Evolutionary conservation across 31 red algal genomes (phyloP).

Genomic region (Porphyra umbilicalis): DNA sequence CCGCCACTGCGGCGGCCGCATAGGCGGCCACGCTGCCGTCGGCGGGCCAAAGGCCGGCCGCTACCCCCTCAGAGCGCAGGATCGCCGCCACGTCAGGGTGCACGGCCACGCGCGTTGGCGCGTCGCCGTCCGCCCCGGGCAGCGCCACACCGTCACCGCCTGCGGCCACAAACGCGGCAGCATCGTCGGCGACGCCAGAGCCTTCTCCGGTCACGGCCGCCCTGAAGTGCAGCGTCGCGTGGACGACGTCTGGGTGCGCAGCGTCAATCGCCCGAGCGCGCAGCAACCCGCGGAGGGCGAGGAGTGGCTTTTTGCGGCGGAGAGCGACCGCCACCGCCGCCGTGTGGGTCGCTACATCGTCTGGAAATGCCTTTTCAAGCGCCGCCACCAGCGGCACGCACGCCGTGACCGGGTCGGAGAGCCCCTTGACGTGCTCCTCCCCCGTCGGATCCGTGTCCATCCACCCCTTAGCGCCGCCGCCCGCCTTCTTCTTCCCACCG

Average conservation of each 20-base stretch:
- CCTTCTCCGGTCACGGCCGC: background rate
- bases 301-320: constrained; percentile 2
- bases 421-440: constrained; percentile 30
- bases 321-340: constrained; percentile 1
- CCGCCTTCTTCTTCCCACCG: constrained; percentile 14
- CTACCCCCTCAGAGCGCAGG: background rate
- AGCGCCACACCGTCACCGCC: background rate
- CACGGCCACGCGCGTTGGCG: background rate
- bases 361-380: constrained; percentile 17
- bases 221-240: background rate
- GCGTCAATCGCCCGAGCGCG: background rate
- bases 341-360: background rate
- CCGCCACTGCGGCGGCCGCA: background rate
- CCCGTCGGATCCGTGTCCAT: constrained; percentile 84
- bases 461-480: constrained; percentile 49
- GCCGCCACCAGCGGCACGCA: constrained; percentile 18
- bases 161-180: background rate
- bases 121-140: background rate
- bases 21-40: background rate
- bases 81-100: background rate
- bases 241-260: background rate
- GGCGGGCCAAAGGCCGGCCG: background rate
- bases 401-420: constrained; percentile 24
- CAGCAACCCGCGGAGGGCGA: background rate
- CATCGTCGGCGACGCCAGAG: background rate